Evolutionary conservation across 164 flowering plant species (phyloP), one percentile per base, ranked within the genome.

Genomic region (Vitis cinerea): DNA sequence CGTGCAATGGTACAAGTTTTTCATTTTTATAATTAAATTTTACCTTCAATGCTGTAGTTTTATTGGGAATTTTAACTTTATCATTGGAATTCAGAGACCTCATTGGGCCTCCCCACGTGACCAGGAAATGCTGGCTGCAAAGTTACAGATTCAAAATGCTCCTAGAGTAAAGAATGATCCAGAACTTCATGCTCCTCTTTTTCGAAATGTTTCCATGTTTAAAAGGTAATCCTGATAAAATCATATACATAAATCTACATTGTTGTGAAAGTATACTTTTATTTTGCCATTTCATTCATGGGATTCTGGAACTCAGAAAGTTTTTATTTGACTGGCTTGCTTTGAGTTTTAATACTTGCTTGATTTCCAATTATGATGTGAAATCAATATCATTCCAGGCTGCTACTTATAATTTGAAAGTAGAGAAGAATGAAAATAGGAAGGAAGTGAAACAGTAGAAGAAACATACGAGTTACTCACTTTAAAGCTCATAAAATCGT

Each of bases 151-250:
- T 31, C 64, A 75, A 74, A 81, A 79, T 79, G 83, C 87, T 73
- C 82, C 84, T 8, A 16, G 61, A n/a, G 53, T 64, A 44, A 64
- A 29, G 51, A 69, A 71, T 63, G 86, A 83, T 63, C 76, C 12
- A 73, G 81, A 83, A 65, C 86, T 87, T 61, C 76, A 83, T 72
- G 77, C 90, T 71, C 79, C 85, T 62, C 74, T 85, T 11, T 87
- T 80, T 64, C 83, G 88, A 15, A 87, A 87, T 65, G 72, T 87
- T 64, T 87, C 90, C 71, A 82, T 66, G 72, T 87, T 86, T 74
- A 84, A 80, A 80, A 81, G 84, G 90, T 83, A 71, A 71, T 59
- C 9, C 52, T 52, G 37, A 50, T 44, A 51, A 9, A n/a, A 53
- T 53, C n/a, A n/a, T 13, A 13, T 63, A 10, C 29, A 61, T 61